Evolutionary conservation across 139 green algal species (phyloP).

Genomic region (Zygnema circumcarinatum): DNA sequence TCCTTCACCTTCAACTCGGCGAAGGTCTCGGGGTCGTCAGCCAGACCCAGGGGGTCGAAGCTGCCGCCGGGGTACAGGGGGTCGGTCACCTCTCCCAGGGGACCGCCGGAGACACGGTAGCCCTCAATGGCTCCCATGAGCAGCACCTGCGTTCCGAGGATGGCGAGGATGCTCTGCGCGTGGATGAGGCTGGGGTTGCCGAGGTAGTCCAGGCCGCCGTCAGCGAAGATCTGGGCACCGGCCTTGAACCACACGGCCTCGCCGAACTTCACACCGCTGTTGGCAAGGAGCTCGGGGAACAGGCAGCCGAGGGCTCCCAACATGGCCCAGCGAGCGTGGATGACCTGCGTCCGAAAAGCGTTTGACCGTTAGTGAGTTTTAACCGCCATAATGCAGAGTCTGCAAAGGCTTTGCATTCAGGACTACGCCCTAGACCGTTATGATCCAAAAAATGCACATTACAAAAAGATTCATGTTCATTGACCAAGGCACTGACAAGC

Average conservation of each 20-base stretch:
- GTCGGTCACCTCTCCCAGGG: slow-evolving; percentile 76
- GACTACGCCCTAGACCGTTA: too few species aligned
- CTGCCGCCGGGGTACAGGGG: slow-evolving; percentile 61
- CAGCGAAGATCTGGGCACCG: slow-evolving; percentile 81
- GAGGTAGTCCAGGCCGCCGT: slow-evolving; percentile 72
- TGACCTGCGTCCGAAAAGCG: slow-evolving; percentile 72
- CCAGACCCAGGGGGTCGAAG: slow-evolving; percentile 65
- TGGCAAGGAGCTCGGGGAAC: slow-evolving; percentile 77
- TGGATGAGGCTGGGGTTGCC: slow-evolving; percentile 93
- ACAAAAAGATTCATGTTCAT: neutral
- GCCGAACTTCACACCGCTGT: slow-evolving; percentile 66
- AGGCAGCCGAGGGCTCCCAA: slow-evolving; percentile 88
- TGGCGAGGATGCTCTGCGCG: slow-evolving; percentile 94
- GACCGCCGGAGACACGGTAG: slow-evolving; percentile 92
- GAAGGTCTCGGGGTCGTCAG: slow-evolving; percentile 86
- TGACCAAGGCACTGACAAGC: too few species aligned
- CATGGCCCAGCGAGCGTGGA: slow-evolving; percentile 91
- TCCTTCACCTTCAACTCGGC: slow-evolving; percentile 84
- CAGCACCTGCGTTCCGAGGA: slow-evolving; percentile 83
- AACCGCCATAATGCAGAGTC: neutral
- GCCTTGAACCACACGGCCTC: slow-evolving; percentile 88
- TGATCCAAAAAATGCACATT: slow-evolving; percentile 7
- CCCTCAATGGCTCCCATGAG: slow-evolving; percentile 80
- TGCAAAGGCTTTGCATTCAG: neutral
- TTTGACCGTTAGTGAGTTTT: slow-evolving; percentile 55